Base-by-base conservation (phyloP, 805 yeast genomes). In the Lipomyces sp. region DNA sequence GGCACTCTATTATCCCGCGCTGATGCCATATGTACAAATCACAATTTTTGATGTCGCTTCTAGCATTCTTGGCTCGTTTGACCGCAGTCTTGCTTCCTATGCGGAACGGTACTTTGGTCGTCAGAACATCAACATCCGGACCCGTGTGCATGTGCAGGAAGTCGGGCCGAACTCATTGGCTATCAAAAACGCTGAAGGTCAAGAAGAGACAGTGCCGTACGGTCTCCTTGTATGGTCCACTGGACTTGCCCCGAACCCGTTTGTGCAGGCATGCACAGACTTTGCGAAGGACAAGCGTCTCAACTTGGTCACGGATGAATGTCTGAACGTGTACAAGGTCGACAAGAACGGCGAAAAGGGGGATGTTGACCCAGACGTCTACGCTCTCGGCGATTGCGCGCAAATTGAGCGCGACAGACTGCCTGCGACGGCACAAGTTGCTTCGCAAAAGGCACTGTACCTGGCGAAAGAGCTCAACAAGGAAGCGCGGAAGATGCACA, bases 201-300 rank as follows among this genome's bases (percentile, higher is more conserved):
- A 74, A 22, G 77, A 76, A 21, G 69, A 68, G 39, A 55, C 51
- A 31, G 59, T 45, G 32, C 82, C 85, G 44, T 81, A 76, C 53
- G 89, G 89, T 10, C 65, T 83, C 24, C 81, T 86, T 63, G 66
- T 83, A 37, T 83, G 89, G 89, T 81, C 87, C 1, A 83, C 89
- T 0, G 89, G 89, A 54, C 84, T 83, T 35, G 80, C 84, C 3
- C 81, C 80, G 58, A 77, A 80, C 53, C 84, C 84, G 19, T 65
- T 83, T 45, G 71, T 83, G 38, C 81, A 76, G 43, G 66, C 71
- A 21, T 66, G 71, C 24, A 68, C 81, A 26, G 62, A 65, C 11
- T 70, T 67, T 1, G 87, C 82, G 66, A 72, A 71, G 58, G 83
- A 83, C 63, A 75, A 73, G 60, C 76, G 84, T 58, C 32, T 39